Evolutionary conservation across 2,329 filamentous ascomycete species (phyloP), one percentile per base, ranked within the genome.

Genomic region (Dactylellina cionopaga): DNA sequence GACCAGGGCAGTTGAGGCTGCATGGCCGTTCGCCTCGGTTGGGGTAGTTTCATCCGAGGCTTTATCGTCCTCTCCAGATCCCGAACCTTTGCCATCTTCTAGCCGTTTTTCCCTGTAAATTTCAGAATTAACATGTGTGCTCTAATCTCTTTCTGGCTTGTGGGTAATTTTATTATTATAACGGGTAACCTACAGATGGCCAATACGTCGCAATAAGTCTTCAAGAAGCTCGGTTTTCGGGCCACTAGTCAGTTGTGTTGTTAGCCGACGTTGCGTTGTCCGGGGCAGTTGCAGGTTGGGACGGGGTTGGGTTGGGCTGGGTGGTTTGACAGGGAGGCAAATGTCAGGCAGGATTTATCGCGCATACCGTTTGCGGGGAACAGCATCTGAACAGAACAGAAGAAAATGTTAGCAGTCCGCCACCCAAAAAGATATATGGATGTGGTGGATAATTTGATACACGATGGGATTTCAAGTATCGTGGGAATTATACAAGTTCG

Each of bases 141-240:
- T n/a, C 91, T 37, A 96, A 83, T 74, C 89, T 88, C n/a, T 78
- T 90, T 91, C 79, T 96, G 92, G 24, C 27, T 24, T 35, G 35
- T 46, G 2, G 13, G 10, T 19, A 37, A 11, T 19, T 33, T 35
- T 43, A 19, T 44, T 17, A 27, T 35, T 39, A 9, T n/a, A n/a
- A 7, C 27, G 52, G 17, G n/a, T n/a, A 31, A 72, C 68, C 60
- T 52, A 72, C 54, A 96, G 83, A 0, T 92, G 92, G 79, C 96
- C 92, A 1, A 96, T 92, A 58, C 92, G 86, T 80, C 94, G 96
- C 69, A 96, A 79, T 6, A 96, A 82, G 1, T 92, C 91, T 79
- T 96, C 92, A 29, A 96, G 83, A 3, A 96, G 91, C 79, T 96
- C 92, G 25, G 92, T 96, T 81, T 96, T 96, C 1, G 92, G 92